phyloP scores from a whole-genome alignment of 2,329 filamentous ascomycete genomes.

The Fragosphaeria purpurea region DNA sequence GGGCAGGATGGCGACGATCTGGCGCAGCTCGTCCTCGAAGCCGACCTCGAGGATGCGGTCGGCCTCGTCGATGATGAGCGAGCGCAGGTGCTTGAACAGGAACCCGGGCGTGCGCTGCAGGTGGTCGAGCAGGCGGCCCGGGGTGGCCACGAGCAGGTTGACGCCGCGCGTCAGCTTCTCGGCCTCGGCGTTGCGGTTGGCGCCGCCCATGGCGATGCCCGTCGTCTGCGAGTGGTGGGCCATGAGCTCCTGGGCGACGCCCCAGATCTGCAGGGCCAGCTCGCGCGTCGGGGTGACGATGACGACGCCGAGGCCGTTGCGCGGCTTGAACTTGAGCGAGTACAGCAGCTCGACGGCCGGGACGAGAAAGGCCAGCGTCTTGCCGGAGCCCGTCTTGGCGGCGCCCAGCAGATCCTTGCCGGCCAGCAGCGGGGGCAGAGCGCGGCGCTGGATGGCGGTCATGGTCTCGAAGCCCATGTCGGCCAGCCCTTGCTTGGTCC shows the following conservation, averaged over 20 bases:
- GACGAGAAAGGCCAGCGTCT: constrained; percentile 88
- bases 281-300: constrained; percentile 90
- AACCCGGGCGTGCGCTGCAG: constrained; percentile 87
- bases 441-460: constrained; percentile 86
- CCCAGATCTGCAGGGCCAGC: constrained; percentile 90
- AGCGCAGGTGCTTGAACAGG: constrained; percentile 83
- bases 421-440: constrained; percentile 78
- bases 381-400: constrained; percentile 86
- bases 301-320: constrained; percentile 87
- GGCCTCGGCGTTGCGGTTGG: constrained; percentile 80
- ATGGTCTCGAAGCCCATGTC: constrained; percentile 93
- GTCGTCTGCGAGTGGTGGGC: constrained; percentile 82
- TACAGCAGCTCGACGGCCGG: constrained; percentile 90
- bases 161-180: constrained; percentile 92
- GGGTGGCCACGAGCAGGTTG: constrained; percentile 88
- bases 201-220: constrained; percentile 70
- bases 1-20: constrained; percentile 90
- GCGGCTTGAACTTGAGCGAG: constrained; percentile 83
- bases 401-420: constrained; percentile 86
- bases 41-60: constrained; percentile 94
- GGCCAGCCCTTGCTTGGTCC: constrained; percentile 76
- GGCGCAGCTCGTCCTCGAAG: constrained; percentile 97
- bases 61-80: constrained; percentile 90
- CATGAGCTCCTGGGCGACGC: constrained; percentile 88
- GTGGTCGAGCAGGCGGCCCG: constrained; percentile 86